Evolutionary conservation across 1,284 basidiomycete genomes (phyloP).

Genomic region (Bondarzewia mesenterica): DNA sequence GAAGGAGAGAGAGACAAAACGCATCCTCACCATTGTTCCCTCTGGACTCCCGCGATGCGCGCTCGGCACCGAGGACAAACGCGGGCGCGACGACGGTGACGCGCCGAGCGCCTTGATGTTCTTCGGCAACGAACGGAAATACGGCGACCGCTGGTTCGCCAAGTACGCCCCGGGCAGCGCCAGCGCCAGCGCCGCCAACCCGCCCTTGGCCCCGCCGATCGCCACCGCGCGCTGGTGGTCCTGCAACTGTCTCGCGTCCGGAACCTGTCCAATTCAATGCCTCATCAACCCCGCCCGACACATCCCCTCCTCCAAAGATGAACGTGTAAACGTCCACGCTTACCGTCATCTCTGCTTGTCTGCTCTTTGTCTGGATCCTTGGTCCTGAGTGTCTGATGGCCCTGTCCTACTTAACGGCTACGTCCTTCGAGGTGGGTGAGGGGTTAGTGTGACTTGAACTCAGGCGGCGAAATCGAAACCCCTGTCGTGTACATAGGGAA

Average conservation of each 20-base stretch:
- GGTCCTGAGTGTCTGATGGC: too few species aligned
- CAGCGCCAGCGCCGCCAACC: slow-evolving; percentile 40
- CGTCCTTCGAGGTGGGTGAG: too few species aligned
- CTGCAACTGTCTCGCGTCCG: slow-evolving; percentile 15
- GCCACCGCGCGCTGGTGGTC: slow-evolving; percentile 48
- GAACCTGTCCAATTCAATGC: too few species aligned
- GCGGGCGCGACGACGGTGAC: slow-evolving; percentile 62
- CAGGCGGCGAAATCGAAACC: too few species aligned
- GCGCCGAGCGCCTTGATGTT: slow-evolving; percentile 73
- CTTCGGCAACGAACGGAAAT: slow-evolving; percentile 64
- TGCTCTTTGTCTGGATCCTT: too few species aligned
- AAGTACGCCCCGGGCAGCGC: slow-evolving; percentile 52
- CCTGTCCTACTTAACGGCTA: too few species aligned
- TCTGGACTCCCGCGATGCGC: slow-evolving; percentile 67
- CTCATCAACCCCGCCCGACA: too few species aligned
- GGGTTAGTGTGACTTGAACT: too few species aligned
- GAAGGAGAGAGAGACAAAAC: slow-evolving; percentile 12
- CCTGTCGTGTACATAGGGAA: too few species aligned
- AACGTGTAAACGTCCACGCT: too few species aligned
- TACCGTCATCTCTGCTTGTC: too few species aligned
- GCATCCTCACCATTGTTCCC: slow-evolving; percentile 63
- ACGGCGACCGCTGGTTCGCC: slow-evolving; percentile 45
- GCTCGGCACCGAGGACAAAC: slow-evolving; percentile 73
- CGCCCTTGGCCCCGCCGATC: slow-evolving; percentile 59
- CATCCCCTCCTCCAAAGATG: too few species aligned